These are phyloP conservation scores for Amanita inopinata DNA, from an alignment of 768 basidiomycete genomes.

Conservation along the genomic window DNA sequence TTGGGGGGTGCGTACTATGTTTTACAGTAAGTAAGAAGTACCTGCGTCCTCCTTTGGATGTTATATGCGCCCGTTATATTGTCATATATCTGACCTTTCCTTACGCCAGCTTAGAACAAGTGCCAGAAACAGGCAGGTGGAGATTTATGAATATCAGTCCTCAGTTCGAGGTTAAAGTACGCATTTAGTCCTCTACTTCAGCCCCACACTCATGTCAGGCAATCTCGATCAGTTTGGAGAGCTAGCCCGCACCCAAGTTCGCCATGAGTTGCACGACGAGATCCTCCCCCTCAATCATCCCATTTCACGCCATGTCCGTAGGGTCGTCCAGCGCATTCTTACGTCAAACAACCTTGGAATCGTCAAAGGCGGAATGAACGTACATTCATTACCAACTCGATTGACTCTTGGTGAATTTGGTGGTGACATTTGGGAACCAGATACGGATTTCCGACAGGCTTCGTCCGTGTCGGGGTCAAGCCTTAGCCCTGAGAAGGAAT, in stretches of 20 bases:
- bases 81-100: background rate
- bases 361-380: slow-evolving; percentile 28
- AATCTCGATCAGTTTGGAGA: slow-evolving; percentile 30
- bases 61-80: no score
- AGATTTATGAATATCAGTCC: slow-evolving; percentile 77
- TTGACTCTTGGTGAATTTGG: slow-evolving; percentile 14
- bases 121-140: slow-evolving; percentile 80
- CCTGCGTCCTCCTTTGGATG: background rate
- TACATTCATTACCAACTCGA: slow-evolving; percentile 16
- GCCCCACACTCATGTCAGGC: background rate
- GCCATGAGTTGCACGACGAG: slow-evolving; percentile 38
- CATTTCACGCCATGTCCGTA: slow-evolving; percentile 54
- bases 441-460: slow-evolving; percentile 19
- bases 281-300: slow-evolving; percentile 64
- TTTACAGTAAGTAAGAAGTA: slow-evolving; percentile 21
- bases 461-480: slow-evolving; percentile 13
- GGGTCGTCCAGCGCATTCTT: slow-evolving; percentile 61
- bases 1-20: slow-evolving; percentile 21
- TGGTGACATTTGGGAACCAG: slow-evolving; percentile 25
- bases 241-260: slow-evolving; percentile 28
- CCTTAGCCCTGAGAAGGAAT: slow-evolving; percentile 32
- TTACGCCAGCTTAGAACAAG: slow-evolving; percentile 65
- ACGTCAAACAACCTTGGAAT: slow-evolving; percentile 63
- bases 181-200: slow-evolving; percentile 12
- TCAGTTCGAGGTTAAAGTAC: slow-evolving; percentile 44